Percentiles rank a stretch among this genome's conserved stretches.
phyloP scores from a whole-genome alignment of 2,329 filamentous ascomycete species.

The Bipolaris victoriae region DNA sequence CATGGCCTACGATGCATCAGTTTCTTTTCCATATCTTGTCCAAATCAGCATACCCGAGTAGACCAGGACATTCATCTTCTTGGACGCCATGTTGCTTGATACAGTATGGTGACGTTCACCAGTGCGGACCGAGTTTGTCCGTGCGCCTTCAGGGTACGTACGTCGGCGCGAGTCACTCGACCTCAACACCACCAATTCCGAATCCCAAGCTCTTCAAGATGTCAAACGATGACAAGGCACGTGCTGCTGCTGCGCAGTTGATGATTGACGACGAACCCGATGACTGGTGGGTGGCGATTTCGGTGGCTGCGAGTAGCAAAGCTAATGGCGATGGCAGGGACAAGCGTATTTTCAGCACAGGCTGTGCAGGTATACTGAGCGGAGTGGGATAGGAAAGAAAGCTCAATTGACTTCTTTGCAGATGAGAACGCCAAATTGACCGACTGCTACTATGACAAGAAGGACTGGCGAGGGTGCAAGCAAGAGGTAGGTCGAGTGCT shows the following conservation, averaged over 20 bases:
- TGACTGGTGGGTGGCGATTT: slow-evolving; percentile 74
- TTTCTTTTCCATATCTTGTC: background rate
- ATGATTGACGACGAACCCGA: slow-evolving; percentile 86
- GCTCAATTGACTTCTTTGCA: slow-evolving; percentile 47
- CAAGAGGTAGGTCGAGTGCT: slow-evolving; percentile 71
- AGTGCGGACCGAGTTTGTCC: slow-evolving; percentile 37
- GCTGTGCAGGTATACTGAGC: slow-evolving; percentile 74
- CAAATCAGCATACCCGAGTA: slow-evolving; percentile 71
- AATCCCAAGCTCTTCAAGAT: slow-evolving; percentile 47
- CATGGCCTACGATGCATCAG: slow-evolving; percentile 65
- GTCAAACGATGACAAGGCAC: slow-evolving; percentile 63
- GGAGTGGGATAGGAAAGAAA: background rate
- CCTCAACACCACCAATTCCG: slow-evolving; percentile 6
- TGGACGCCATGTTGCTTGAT: slow-evolving; percentile 62
- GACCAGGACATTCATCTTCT: slow-evolving; percentile 87
- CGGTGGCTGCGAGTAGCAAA: slow-evolving; percentile 12
- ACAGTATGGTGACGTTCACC: slow-evolving; percentile 27
- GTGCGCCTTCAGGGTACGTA: slow-evolving; percentile 31
- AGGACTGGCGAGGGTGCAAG: slow-evolving; percentile 90
- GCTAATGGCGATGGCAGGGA: slow-evolving; percentile 67
- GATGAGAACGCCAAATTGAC: slow-evolving; percentile 90
- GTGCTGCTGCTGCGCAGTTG: slow-evolving; percentile 42
- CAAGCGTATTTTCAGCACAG: slow-evolving; percentile 96
- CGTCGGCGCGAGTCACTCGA: slow-evolving; percentile 12
- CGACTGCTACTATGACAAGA: slow-evolving; percentile 94